Evolutionary conservation across 177 flowering plant species (phyloP).

Genomic region (Tripterygium wilfordii): DNA sequence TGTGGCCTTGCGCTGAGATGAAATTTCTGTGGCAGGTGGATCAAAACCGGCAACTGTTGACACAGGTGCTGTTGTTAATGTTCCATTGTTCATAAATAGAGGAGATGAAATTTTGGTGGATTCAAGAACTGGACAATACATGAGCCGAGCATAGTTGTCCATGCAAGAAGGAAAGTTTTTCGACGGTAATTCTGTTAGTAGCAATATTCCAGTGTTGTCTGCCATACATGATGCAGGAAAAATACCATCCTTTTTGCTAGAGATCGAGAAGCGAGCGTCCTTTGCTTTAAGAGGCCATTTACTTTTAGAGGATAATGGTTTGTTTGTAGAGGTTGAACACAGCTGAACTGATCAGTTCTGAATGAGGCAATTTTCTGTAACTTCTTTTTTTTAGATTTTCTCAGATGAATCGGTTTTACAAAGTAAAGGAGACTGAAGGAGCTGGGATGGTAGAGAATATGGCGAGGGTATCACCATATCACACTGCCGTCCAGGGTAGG

Average conservation of each 20-base stretch:
- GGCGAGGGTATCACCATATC: constrained; percentile 20
- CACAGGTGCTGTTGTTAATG: constrained; percentile 77
- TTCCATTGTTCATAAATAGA: constrained; percentile 70
- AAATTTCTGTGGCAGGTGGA: constrained; percentile 54
- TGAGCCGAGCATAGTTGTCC: constrained; percentile 48
- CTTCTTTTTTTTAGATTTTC: neutral
- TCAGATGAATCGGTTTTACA: neutral
- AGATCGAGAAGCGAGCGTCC: no score
- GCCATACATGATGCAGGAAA: no score
- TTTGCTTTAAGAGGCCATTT: constrained; percentile 1
- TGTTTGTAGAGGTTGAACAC: constrained; percentile 5
- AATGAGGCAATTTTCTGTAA: constrained; percentile 5
- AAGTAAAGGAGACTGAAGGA: constrained; percentile 4
- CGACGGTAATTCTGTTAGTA: neutral
- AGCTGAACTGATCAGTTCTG: constrained; percentile 11
- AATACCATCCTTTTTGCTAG: no score
- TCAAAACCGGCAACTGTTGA: constrained; percentile 87
- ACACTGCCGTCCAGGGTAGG: no score
- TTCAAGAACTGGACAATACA: constrained; percentile 86
- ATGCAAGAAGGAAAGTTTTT: neutral
- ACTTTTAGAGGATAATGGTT: neutral
- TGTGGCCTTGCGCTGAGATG: neutral
- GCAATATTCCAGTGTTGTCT: neutral
- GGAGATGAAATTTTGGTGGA: constrained; percentile 82
- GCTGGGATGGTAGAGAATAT: constrained; percentile 2